phyloP scores from a whole-genome alignment of 2,329 filamentous ascomycete genomes.

The Phialocephala subalpina region DNA sequence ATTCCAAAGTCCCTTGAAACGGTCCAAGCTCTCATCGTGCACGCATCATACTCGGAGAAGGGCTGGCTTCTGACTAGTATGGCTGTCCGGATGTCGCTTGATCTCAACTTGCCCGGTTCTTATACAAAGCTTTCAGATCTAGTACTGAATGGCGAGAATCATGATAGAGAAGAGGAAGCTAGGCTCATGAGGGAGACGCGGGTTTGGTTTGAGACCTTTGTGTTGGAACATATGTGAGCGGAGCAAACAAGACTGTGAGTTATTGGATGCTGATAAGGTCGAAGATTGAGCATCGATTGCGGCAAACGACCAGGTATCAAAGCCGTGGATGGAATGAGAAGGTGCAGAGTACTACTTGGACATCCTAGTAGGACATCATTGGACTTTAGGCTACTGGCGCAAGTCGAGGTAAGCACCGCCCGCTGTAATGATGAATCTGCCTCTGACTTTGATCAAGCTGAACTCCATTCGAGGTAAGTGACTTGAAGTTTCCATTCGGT shows the following conservation, averaged over 20 bases:
- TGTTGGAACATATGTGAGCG: conserved; percentile 56
- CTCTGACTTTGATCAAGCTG: conserved; percentile 17
- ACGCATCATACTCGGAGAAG: conserved; percentile 61
- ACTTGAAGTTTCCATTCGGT: neutral
- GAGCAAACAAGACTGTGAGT: conserved; percentile 10
- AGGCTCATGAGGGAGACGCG: conserved; percentile 52
- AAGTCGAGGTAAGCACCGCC: conserved; percentile 30
- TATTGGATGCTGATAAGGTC: neutral
- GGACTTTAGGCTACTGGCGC: conserved; percentile 33
- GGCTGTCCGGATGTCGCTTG: conserved; percentile 58
- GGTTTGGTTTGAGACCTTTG: conserved; percentile 60
- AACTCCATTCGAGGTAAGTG: conserved; percentile 33
- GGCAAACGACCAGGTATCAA: conserved; percentile 42
- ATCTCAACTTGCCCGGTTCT: conserved; percentile 53
- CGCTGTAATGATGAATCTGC: neutral
- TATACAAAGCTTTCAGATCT: conserved; percentile 38
- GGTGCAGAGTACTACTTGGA: conserved; percentile 29
- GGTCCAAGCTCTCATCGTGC: conserved; percentile 58
- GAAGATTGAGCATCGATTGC: conserved; percentile 50
- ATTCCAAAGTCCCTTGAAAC: conserved; percentile 53
- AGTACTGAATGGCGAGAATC: conserved; percentile 31
- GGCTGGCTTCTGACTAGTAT: conserved; percentile 58
- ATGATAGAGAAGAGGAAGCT: conserved; percentile 36
- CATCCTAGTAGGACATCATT: conserved; percentile 23
- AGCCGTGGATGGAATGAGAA: conserved; percentile 28